These are phyloP conservation scores for Calonectria leucothoes DNA, from an alignment of 2,329 filamentous ascomycete genomes.

Conservation along the genomic window DNA sequence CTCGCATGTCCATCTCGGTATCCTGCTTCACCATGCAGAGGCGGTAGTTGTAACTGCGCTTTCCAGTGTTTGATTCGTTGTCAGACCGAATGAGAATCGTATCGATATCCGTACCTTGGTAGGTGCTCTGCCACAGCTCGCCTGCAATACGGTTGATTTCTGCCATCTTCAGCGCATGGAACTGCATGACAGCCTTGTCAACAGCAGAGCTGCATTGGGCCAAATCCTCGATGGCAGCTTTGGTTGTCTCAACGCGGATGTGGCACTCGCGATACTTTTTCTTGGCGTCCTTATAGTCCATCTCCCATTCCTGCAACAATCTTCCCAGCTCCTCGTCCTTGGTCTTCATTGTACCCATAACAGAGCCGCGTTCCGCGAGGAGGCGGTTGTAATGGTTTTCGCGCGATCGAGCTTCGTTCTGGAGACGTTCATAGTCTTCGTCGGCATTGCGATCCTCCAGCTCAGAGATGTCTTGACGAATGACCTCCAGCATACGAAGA, in stretches of 20 bases:
- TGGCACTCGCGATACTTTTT: slow-evolving; percentile 86
- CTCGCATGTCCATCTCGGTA: slow-evolving; percentile 99
- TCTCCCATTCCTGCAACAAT: slow-evolving; percentile 82
- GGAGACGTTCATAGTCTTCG: slow-evolving; percentile 82
- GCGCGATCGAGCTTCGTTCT: slow-evolving; percentile 74
- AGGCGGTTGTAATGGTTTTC: slow-evolving; percentile 77
- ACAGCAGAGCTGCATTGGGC: slow-evolving; percentile 84
- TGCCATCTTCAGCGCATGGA: slow-evolving; percentile 96
- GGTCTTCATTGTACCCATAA: slow-evolving; percentile 83
- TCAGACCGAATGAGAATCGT: slow-evolving; percentile 96
- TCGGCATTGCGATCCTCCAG: slow-evolving; percentile 84
- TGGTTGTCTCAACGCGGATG: slow-evolving; percentile 91
- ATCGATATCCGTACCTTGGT: slow-evolving; percentile 97
- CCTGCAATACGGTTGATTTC: slow-evolving; percentile 96
- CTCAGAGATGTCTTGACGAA: slow-evolving; percentile 77
- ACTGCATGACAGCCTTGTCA: slow-evolving; percentile 97
- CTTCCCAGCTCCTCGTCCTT: slow-evolving; percentile 85
- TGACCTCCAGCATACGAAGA: slow-evolving; percentile 72
- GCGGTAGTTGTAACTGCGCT: slow-evolving; percentile 94
- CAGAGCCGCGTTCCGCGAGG: slow-evolving; percentile 76
- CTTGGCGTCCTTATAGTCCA: slow-evolving; percentile 87
- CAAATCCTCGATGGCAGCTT: slow-evolving; percentile 91
- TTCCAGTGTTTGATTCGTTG: slow-evolving; percentile 78
- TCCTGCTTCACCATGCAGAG: slow-evolving; percentile 98
- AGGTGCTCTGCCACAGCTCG: slow-evolving; percentile 97